Percentiles rank a stretch among this genome's conserved stretches.
Conservation (phyloP, 2,329 filamentous ascomycete species). For the Scleromitrula shiraiana region DNA sequence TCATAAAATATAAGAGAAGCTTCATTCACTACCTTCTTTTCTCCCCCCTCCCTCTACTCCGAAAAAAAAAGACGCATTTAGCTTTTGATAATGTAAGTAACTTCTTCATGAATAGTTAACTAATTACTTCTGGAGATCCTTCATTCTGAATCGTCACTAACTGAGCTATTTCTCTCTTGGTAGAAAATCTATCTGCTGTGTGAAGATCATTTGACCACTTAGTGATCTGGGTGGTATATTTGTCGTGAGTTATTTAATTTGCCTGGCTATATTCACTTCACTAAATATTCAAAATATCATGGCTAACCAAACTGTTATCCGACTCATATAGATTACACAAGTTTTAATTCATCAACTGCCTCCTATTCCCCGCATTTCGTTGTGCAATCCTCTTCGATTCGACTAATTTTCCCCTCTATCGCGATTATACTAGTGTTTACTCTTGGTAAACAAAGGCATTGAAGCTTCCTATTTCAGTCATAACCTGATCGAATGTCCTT, state of each 20-base stretch:
- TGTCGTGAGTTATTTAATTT: neutral
- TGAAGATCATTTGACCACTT: neutral
- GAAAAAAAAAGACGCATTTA: no score
- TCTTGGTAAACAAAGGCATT: constrained; percentile 5
- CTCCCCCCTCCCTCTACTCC: no score
- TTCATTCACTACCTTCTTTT: no score
- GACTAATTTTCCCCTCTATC: neutral
- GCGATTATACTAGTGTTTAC: neutral
- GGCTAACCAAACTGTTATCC: neutral
- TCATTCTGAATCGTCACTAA: neutral
- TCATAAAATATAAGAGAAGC: no score
- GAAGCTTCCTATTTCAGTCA: neutral
- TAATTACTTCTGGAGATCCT: no score
- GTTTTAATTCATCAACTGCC: neutral
- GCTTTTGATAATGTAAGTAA: no score
- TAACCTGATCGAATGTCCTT: constrained; percentile 35
- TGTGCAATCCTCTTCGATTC: neutral
- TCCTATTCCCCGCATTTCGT: neutral
- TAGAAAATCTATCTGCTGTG: neutral
- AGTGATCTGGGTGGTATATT: neutral
- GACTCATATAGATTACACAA: neutral
- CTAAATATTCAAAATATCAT: neutral
- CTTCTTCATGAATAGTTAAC: no score
- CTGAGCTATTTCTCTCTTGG: neutral
- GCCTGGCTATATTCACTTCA: neutral